phyloP scores from a whole-genome alignment of 164 flowering plant genomes.

The Magnolia kwangsiensis region DNA sequence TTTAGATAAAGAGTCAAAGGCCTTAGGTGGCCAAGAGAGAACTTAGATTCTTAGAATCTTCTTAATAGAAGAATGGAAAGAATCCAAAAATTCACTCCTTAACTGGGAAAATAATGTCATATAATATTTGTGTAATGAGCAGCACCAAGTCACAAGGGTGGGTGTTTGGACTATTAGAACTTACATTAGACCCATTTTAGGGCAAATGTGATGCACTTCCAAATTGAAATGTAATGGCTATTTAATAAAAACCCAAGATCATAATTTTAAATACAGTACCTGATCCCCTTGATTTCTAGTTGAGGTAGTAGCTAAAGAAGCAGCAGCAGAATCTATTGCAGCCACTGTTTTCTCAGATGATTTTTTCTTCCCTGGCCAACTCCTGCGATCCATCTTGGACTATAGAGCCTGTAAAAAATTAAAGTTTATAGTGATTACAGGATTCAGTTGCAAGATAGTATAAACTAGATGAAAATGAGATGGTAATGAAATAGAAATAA shows the following conservation, averaged over 20 bases:
- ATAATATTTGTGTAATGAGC: not conserved
- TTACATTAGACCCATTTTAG: slow-evolving; percentile 62
- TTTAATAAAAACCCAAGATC: slow-evolving; percentile 5
- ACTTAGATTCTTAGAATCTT: no score
- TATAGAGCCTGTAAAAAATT: no score
- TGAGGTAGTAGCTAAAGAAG: slow-evolving; percentile 11
- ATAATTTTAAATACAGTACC: slow-evolving; percentile 25
- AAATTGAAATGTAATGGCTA: not conserved
- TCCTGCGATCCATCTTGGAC: not conserved
- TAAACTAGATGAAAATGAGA: no score
- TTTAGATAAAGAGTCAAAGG: no score
- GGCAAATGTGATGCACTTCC: slow-evolving; percentile 42
- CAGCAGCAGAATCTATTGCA: no score
- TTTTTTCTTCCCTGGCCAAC: no score
- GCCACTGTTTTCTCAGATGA: not conserved
- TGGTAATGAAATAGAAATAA: no score
- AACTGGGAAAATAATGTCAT: not conserved
- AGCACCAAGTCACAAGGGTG: not conserved
- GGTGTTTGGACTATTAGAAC: not conserved
- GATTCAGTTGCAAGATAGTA: no score
- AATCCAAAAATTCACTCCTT: not conserved
- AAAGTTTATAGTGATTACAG: no score
- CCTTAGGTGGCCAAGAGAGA: no score
- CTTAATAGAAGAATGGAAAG: no score
- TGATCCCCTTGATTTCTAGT: slow-evolving; percentile 25